A percentile compares a stretch with the other conserved stretches of the same genome.
Evolutionary conservation across 805 yeast genomes (phyloP).

Genomic region (Wickerhamiella sergipiensis): DNA sequence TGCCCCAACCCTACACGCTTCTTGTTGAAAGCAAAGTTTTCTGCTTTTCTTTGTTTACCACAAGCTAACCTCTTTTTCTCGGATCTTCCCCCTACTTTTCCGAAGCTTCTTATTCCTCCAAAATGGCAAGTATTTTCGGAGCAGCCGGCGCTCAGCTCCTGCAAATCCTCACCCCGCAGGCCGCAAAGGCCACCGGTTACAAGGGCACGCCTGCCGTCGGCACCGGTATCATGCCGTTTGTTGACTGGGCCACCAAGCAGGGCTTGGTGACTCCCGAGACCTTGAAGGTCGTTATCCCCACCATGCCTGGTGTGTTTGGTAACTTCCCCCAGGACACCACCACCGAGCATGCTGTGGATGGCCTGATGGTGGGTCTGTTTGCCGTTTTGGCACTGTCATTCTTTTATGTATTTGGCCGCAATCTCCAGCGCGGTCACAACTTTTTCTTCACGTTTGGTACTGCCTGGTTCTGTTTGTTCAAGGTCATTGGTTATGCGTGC

Average conservation of each 20-base stretch:
- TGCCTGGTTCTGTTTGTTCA: slow-evolving; percentile 37
- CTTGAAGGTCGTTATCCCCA: slow-evolving; percentile 14
- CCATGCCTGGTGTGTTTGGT: slow-evolving; percentile 37
- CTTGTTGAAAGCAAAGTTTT: background rate
- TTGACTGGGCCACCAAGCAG: slow-evolving; percentile 10
- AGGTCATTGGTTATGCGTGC: slow-evolving; percentile 45
- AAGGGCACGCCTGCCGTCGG: slow-evolving; percentile 16
- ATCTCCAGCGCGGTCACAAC: slow-evolving; percentile 42
- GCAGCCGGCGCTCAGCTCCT: slow-evolving; percentile 2
- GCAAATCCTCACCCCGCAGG: slow-evolving; percentile 10
- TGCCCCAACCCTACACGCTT: background rate
- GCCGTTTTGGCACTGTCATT: slow-evolving; percentile 36
- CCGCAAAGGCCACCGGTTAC: slow-evolving; percentile 10
- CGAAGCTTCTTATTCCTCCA: background rate
- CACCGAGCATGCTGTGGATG: slow-evolving; percentile 46
- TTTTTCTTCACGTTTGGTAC: slow-evolving; percentile 44
- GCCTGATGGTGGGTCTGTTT: slow-evolving; percentile 43
- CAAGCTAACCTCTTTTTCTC: background rate
- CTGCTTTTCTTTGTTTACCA: background rate
- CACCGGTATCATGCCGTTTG: slow-evolving; percentile 19
- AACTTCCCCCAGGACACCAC: slow-evolving; percentile 36
- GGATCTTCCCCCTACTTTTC: background rate
- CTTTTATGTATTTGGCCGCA: slow-evolving; percentile 32
- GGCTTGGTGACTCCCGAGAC: slow-evolving; percentile 10
- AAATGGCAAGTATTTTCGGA: background rate